Percentiles rank a stretch among this genome's conserved stretches.
These are phyloP conservation scores for Rugosomyces carneus DNA, from an alignment of 1,284 basidiomycete genomes.

Conservation along the genomic window DNA sequence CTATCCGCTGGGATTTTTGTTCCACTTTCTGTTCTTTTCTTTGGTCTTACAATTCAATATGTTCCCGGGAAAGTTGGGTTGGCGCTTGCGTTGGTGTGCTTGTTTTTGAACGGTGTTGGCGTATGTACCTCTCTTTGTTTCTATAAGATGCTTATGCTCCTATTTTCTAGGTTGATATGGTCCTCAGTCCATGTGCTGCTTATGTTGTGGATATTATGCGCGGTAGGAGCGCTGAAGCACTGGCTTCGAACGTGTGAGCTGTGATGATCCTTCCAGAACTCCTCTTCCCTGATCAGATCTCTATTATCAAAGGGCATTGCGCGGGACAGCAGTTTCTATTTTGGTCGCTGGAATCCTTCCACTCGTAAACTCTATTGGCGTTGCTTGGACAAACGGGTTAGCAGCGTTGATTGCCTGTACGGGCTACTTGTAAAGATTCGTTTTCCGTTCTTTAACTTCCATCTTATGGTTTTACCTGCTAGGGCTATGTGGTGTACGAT, in stretches of 20 bases:
- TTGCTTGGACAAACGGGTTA: constrained; percentile 24
- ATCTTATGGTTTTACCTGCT: constrained; percentile 3
- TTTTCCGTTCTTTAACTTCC: neutral
- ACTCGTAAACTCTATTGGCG: constrained; percentile 27
- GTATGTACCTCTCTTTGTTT: constrained; percentile 25
- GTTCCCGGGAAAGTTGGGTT: constrained; percentile 23
- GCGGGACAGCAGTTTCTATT: constrained; percentile 26
- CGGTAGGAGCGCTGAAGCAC: constrained; percentile 31
- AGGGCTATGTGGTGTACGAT: constrained; percentile 33
- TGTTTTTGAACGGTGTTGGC: constrained; percentile 35
- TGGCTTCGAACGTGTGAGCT: constrained; percentile 31
- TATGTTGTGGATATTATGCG: constrained; percentile 36
- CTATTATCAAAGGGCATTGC: constrained; percentile 20
- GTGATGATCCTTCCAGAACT: neutral
- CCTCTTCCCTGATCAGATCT: neutral
- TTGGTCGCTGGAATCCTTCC: constrained; percentile 29
- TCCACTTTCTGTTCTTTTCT: constrained; percentile 13
- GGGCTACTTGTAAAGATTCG: constrained; percentile 17
- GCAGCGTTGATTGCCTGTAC: constrained; percentile 27
- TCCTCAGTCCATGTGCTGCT: constrained; percentile 29
- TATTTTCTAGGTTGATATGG: constrained; percentile 25
- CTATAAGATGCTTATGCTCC: neutral
- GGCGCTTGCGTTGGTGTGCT: constrained; percentile 24
- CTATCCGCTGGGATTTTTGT: constrained; percentile 12
- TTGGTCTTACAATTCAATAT: constrained; percentile 14